Evolutionary conservation across 1,139 yeast species (phyloP).

Genomic region (Pichia sp.): DNA sequence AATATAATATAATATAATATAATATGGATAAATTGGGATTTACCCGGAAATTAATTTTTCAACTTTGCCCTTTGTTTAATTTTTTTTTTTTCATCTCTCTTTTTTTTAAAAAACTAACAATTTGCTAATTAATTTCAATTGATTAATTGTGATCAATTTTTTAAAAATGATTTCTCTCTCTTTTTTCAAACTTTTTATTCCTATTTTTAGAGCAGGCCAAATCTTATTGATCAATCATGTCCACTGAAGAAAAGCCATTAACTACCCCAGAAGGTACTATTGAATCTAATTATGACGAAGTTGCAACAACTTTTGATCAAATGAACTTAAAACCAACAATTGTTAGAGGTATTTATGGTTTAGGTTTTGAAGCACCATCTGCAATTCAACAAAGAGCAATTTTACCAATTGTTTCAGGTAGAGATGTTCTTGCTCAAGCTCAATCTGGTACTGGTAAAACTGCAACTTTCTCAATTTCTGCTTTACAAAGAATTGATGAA

Average conservation of each 20-base stretch:
- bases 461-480: slow-evolving; percentile 96
- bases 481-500: slow-evolving; percentile 88
- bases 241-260: slow-evolving; percentile 34
- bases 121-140: neutral
- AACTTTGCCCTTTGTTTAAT: too few relatives aligned
- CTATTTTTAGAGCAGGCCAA: too few relatives aligned
- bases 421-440: slow-evolving; percentile 98
- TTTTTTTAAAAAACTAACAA: too few relatives aligned
- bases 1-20: too few relatives aligned
- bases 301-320: slow-evolving; percentile 84
- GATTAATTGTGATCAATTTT: neutral
- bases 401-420: slow-evolving; percentile 90
- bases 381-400: slow-evolving; percentile 99
- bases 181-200: neutral
- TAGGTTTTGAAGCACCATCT: slow-evolving; percentile 97
- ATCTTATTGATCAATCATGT: slow-evolving; percentile 15
- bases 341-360: slow-evolving; percentile 87
- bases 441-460: slow-evolving; percentile 99
- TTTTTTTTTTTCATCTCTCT: neutral
- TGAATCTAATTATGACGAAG: slow-evolving; percentile 97
- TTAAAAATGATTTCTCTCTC: neutral
- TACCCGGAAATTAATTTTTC: too few relatives aligned
- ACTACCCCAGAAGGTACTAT: slow-evolving; percentile 33
- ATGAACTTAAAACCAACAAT: slow-evolving; percentile 73
- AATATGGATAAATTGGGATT: too few relatives aligned